A percentile compares a stretch with the other conserved stretches of the same genome.
Evolutionary conservation across 2,329 filamentous ascomycete genomes (phyloP).

Genomic region (Ustulina deusta): DNA sequence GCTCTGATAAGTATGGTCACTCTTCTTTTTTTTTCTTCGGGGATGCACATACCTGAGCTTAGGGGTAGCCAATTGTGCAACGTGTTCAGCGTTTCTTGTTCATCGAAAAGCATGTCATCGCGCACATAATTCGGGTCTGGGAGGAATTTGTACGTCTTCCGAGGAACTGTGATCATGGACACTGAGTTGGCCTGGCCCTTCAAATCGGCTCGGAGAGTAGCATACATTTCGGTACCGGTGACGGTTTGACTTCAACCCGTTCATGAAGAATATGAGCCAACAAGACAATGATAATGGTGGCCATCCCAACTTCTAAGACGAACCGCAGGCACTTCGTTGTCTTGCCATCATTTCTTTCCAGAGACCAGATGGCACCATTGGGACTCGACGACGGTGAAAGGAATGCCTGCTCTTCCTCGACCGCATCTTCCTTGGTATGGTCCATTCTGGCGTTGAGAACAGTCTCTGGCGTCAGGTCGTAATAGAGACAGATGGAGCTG

Average conservation of each 20-base stretch:
- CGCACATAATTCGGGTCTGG: constrained; percentile 50
- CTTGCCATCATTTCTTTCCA: constrained; percentile 26
- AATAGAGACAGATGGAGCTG: constrained; percentile 5
- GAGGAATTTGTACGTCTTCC: constrained; percentile 52
- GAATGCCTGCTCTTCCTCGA: constrained; percentile 51
- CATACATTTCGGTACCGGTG: constrained; percentile 53
- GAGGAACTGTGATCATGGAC: constrained; percentile 47
- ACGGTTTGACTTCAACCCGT: constrained; percentile 35
- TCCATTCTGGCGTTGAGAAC: constrained; percentile 36
- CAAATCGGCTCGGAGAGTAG: not conserved
- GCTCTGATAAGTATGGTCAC: not conserved
- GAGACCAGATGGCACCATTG: constrained; percentile 38
- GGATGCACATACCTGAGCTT: constrained; percentile 46
- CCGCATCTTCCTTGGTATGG: constrained; percentile 41
- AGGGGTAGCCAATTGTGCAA: constrained; percentile 54
- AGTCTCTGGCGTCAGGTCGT: not conserved
- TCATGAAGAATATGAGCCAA: constrained; percentile 41
- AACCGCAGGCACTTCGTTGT: constrained; percentile 46
- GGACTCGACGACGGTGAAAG: constrained; percentile 36
- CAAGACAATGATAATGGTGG: constrained; percentile 45
- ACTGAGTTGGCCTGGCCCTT: constrained; percentile 26
- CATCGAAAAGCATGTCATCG: constrained; percentile 53
- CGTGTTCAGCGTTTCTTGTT: constrained; percentile 49
- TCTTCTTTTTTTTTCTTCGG: not conserved
- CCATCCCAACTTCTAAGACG: constrained; percentile 50